Evolutionary conservation across 495 filamentous ascomycete genomes (phyloP).

Genomic region (Aspergillus affinis): DNA sequence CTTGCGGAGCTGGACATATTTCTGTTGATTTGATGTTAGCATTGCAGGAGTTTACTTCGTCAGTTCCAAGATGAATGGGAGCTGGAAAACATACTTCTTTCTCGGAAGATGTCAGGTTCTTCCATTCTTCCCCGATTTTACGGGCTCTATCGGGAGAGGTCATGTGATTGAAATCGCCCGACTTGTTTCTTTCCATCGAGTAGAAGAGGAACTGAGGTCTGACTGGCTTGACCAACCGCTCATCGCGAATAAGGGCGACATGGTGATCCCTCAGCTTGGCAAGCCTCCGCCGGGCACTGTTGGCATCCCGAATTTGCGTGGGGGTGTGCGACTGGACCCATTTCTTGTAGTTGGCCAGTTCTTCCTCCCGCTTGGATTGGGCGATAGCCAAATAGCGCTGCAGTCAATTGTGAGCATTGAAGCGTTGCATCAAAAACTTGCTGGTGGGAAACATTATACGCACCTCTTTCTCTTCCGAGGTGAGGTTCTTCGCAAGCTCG

Average conservation of each 20-base stretch:
- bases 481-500: slow-evolving; percentile 24
- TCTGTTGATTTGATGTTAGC: slow-evolving; percentile 21
- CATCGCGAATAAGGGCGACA: slow-evolving; percentile 47
- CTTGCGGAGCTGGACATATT: slow-evolving; percentile 19
- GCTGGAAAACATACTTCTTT: slow-evolving; percentile 51
- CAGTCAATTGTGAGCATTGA: slow-evolving; percentile 15
- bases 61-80: neutral
- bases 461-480: slow-evolving; percentile 38
- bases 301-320: slow-evolving; percentile 59
- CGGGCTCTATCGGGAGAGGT: slow-evolving; percentile 23
- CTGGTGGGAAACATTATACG: slow-evolving; percentile 2
- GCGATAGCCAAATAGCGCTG: slow-evolving; percentile 53
- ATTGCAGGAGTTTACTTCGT: neutral
- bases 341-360: slow-evolving; percentile 44
- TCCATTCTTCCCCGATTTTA: slow-evolving; percentile 55
- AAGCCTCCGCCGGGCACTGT: slow-evolving; percentile 58
- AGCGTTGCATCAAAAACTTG: neutral
- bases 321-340: slow-evolving; percentile 63
- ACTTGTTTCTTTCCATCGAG: slow-evolving; percentile 44
- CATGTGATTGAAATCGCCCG: slow-evolving; percentile 48
- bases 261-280: slow-evolving; percentile 24
- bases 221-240: slow-evolving; percentile 58
- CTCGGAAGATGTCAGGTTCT: slow-evolving; percentile 44
- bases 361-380: slow-evolving; percentile 45
- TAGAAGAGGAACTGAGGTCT: too few species aligned